Evolutionary conservation across 140 eudicot species (phyloP), one percentile per base, ranked within the genome.

Genomic region (Erigeron philadelphicus): DNA sequence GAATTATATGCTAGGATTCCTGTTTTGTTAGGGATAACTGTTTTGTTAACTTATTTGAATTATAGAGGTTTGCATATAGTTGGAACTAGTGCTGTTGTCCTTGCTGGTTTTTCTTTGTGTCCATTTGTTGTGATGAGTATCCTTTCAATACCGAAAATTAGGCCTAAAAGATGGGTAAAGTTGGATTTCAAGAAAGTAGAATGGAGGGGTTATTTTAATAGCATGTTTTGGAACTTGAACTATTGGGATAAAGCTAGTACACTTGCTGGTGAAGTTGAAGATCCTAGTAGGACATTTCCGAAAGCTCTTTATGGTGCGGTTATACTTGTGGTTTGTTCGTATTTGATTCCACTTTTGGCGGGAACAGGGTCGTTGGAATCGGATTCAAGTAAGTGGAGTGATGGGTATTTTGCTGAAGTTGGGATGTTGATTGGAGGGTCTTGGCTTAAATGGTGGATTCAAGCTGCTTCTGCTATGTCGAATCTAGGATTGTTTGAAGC

Each of bases 401-500:
- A 91, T 74, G 97, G 97, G 31, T 91, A 91, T 81, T 91, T 91
- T 68, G 95, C 97, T 6, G 91, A 91, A 75, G 89, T 86, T 53
- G 97, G 96, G 65, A 82, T 86, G 96, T 60, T 91, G 78, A 91
- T 91, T 0, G 97, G 97, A 6, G 97, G 97, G 15, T 75, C 82
- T 70, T 90, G 97, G 97, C 79, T 88, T 1, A 90, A 88, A 76
- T 90, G 96, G 97, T 90, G 97, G 97, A 86, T 88, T 16, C 97
- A 91, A 60, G 96, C 85, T 8, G 97, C 95, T 9, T 72, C 97
- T 69, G 97, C 97, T 2, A 80, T 88, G 95, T 91, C 97, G 23
- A 91, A 91, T 70, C 49, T 91, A 72, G 97, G 97, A 65, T 57
- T 91, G 85, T 91, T 88, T 74, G 91, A 88, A 72, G 96, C 95